Conservation (phyloP, 1,284 basidiomycete genomes). For the Ganoderma resinaceum region DNA sequence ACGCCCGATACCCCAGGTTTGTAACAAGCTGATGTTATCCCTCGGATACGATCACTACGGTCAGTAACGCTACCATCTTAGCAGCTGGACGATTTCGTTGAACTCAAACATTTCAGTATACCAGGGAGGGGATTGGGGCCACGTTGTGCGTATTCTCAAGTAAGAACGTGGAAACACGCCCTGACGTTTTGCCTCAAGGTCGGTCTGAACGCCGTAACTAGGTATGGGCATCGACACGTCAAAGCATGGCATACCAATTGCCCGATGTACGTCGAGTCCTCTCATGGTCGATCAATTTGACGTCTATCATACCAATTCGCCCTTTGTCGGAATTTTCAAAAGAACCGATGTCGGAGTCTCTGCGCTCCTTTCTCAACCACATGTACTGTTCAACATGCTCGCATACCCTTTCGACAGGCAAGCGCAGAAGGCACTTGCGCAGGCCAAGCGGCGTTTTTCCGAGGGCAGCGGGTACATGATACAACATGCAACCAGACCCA, state of each 20-base stretch:
- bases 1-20: neutral
- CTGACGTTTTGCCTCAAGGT: neutral
- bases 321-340: neutral
- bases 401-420: neutral
- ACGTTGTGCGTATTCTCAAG: neutral
- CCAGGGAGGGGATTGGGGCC: neutral
- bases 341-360: neutral
- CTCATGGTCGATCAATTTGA: neutral
- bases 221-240: neutral
- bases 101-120: neutral
- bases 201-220: constrained; percentile 3
- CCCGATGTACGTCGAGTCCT: neutral
- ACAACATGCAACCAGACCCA: constrained; percentile 46
- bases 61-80: neutral
- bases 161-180: neutral
- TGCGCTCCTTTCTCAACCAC: neutral
- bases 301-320: neutral
- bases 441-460: neutral
- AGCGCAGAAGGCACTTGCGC: constrained; percentile 19
- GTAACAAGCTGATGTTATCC: neutral
- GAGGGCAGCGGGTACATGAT: constrained; percentile 40
- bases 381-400: neutral
- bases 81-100: neutral
- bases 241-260: constrained; percentile 11
- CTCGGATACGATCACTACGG: neutral